A percentile compares a stretch with the other conserved stretches of the same genome.
Evolutionary conservation across 106 monocot genomes (phyloP).

Genomic region (Dioscorea zingiberensis): DNA sequence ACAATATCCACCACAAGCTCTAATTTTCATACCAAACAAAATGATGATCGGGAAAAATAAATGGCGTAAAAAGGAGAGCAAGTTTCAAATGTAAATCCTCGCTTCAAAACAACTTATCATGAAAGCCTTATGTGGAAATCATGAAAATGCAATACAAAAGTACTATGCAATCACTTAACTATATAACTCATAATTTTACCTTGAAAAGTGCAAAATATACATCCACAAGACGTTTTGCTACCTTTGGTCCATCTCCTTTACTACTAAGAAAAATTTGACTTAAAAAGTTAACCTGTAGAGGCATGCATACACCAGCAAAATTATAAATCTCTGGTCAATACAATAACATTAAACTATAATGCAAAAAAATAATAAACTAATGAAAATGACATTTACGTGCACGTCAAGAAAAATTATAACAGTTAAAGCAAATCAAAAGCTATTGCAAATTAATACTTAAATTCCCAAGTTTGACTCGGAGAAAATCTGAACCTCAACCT

Average conservation of each 20-base stretch:
- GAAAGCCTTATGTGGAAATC: no score
- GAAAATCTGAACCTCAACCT: no score
- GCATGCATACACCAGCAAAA: neutral
- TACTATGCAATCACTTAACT: neutral
- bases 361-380: no score
- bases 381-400: no score
- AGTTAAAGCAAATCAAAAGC: no score
- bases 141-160: neutral
- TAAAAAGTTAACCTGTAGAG: slow-evolving; percentile 78
- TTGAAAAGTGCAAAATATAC: slow-evolving; percentile 95
- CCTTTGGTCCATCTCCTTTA: slow-evolving; percentile 77
- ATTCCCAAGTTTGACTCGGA: no score
- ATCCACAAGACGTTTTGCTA: slow-evolving; percentile 80
- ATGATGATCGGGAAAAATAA: neutral
- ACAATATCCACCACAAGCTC: no score
- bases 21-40: no score
- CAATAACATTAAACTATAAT: no score
- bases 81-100: neutral
- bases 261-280: slow-evolving; percentile 66
- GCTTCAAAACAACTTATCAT: no score
- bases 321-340: neutral
- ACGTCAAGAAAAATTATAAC: no score
- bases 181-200: slow-evolving; percentile 23
- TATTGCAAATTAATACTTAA: no score
- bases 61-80: neutral